A percentile compares a stretch with the other conserved stretches of the same genome.
Conservation (phyloP, 805 yeast genomes). For the Pichia insulana region DNA sequence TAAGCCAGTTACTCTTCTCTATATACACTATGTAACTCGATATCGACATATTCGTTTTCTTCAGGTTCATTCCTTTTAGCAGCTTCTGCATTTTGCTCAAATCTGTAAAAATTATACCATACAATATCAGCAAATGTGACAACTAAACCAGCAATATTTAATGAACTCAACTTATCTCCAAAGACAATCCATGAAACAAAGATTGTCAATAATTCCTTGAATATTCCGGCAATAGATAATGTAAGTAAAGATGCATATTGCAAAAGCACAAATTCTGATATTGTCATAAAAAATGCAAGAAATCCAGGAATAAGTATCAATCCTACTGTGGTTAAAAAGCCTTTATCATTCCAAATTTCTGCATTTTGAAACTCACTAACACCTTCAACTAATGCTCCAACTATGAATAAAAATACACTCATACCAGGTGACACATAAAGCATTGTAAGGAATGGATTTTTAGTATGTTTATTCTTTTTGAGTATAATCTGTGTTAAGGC, state of each 20-base stretch:
- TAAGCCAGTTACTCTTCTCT: neutral
- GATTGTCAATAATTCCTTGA: constrained; percentile 85
- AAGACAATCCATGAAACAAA: constrained; percentile 58
- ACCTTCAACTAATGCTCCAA: constrained; percentile 69
- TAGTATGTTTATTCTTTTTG: constrained; percentile 46
- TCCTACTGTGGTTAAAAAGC: constrained; percentile 44
- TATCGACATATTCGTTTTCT: constrained; percentile 15
- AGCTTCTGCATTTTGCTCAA: constrained; percentile 18
- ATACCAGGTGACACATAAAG: constrained; percentile 79
- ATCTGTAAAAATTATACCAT: constrained; percentile 73
- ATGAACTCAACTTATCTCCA: constrained; percentile 57
- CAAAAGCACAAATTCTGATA: constrained; percentile 76
- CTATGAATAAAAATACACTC: constrained; percentile 50
- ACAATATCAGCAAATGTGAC: constrained; percentile 71
- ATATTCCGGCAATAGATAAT: constrained; percentile 82
- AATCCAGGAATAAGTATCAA: constrained; percentile 74
- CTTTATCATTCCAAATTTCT: constrained; percentile 57
- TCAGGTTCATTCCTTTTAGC: constrained; percentile 1
- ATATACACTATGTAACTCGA: constrained; percentile 11
- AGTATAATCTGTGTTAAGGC: constrained; percentile 82
- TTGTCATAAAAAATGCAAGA: constrained; percentile 81
- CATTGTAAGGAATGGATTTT: constrained; percentile 78
- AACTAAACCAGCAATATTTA: constrained; percentile 66
- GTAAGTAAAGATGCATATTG: constrained; percentile 80
- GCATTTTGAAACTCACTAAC: constrained; percentile 41